These are phyloP conservation scores for Coemansia sp. DNA, from an alignment of 192 early-diverging fungal species.

Conservation along the genomic window DNA sequence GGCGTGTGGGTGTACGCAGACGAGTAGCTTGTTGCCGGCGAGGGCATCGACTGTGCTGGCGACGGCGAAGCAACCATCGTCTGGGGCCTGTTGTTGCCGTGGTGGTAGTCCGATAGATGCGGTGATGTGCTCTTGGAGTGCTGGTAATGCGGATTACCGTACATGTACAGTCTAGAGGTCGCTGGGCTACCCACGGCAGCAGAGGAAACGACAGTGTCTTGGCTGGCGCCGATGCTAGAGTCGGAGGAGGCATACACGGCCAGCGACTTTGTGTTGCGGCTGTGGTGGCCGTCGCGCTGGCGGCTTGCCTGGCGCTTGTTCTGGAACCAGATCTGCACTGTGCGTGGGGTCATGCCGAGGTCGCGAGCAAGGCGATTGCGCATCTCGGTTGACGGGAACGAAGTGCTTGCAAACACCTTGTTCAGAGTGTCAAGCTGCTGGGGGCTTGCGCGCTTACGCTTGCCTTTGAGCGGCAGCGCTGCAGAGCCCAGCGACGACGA, in stretches of 20 bases:
- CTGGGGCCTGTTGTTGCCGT: background rate
- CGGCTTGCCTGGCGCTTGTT: conserved; percentile 85
- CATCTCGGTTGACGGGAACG: conserved; percentile 82
- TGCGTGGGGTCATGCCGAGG: conserved; percentile 87
- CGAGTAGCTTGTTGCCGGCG: conserved; percentile 6
- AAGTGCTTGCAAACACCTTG: conserved; percentile 73
- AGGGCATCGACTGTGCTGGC: conserved; percentile 9
- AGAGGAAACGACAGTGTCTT: conserved; percentile 1
- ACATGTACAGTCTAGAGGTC: background rate
- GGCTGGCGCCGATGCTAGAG: conserved; percentile 10
- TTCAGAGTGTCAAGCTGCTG: conserved; percentile 78
- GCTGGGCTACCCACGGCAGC: background rate
- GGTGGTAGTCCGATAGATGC: conserved; percentile 9
- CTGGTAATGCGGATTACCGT: background rate
- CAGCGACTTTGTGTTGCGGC: conserved; percentile 54
- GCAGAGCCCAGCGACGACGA: background rate
- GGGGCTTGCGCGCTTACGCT: conserved; percentile 79
- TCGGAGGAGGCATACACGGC: conserved; percentile 20
- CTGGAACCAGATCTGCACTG: conserved; percentile 98
- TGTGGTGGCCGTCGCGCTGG: conserved; percentile 58
- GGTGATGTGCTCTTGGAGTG: conserved; percentile 38
- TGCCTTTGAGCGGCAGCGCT: conserved; percentile 60
- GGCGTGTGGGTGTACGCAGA: conserved; percentile 2
- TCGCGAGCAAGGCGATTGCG: conserved; percentile 75
- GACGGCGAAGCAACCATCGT: conserved; percentile 4